These are phyloP conservation scores for Pneumocystis murina DNA, from an alignment of 1,139 yeast genomes.

Conservation along the genomic window DNA sequence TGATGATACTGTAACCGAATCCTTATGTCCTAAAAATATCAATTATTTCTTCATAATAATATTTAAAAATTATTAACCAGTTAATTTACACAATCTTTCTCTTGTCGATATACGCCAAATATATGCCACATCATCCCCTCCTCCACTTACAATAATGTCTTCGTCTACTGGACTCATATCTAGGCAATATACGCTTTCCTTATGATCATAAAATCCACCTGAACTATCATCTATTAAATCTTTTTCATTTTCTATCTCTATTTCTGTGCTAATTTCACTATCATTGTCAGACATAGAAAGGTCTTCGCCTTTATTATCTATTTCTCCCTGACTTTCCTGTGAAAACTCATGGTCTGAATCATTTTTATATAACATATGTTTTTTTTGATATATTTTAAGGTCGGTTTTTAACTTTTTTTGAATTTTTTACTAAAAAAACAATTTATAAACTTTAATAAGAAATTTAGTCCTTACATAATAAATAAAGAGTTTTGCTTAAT, in stretches of 20 bases:
- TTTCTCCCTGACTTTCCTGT: slow-evolving; percentile 16
- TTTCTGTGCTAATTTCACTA: background rate
- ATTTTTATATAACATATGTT: slow-evolving; percentile 15
- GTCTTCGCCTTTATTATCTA: slow-evolving; percentile 36
- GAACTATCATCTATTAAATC: slow-evolving; percentile 82
- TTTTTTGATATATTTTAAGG: background rate
- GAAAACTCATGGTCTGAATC: slow-evolving; percentile 15
- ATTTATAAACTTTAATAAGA: too few species aligned
- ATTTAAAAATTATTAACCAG: slow-evolving; percentile 38
- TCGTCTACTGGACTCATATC: slow-evolving; percentile 72
- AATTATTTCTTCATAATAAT: slow-evolving; percentile 69
- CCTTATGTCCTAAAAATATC: slow-evolving; percentile 64
- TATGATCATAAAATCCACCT: slow-evolving; percentile 76
- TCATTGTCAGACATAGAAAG: slow-evolving; percentile 31
- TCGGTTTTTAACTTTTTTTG: background rate
- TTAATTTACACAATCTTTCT: slow-evolving; percentile 12
- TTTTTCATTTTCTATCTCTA: background rate
- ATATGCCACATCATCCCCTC: slow-evolving; percentile 69
- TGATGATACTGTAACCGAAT: slow-evolving; percentile 71
- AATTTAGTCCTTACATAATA: too few species aligned
- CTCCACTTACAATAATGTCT: slow-evolving; percentile 71
- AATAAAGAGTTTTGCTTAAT: too few species aligned
- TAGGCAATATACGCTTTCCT: slow-evolving; percentile 67
- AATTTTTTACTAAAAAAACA: too few species aligned
- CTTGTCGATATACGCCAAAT: slow-evolving; percentile 43